Evolutionary conservation across 1,284 basidiomycete genomes (phyloP).

Genomic region (Inonotus hispidus): DNA sequence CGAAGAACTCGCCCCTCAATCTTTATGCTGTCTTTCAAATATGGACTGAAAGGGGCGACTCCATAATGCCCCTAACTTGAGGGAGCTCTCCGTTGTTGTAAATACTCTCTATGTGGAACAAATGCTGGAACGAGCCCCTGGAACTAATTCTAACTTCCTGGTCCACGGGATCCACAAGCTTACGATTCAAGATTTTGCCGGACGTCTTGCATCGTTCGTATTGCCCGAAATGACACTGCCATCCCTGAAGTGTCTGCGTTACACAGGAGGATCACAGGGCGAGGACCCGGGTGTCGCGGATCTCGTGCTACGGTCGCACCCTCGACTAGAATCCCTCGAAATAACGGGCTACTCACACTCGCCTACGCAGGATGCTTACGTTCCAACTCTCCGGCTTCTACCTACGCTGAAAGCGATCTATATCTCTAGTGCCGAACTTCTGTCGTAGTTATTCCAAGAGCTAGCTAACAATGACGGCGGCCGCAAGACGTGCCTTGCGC

Average conservation of each 20-base stretch:
- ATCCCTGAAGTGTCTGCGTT: not conserved
- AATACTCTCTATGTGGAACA: not conserved
- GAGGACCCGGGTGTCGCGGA: not conserved
- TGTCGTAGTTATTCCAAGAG: no score
- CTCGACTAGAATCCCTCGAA: not conserved
- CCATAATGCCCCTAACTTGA: not conserved
- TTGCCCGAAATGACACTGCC: not conserved
- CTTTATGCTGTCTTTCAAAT: not conserved
- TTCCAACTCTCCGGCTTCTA: not conserved
- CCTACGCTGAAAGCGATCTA: not conserved
- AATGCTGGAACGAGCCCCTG: no score
- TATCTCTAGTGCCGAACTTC: no score
- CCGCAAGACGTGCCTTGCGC: no score
- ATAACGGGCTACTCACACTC: not conserved
- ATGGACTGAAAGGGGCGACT: not conserved
- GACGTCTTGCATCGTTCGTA: no score
- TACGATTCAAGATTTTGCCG: no score
- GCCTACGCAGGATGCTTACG: not conserved
- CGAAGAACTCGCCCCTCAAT: not conserved
- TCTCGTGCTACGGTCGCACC: not conserved
- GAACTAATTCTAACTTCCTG: no score
- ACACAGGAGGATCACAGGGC: not conserved
- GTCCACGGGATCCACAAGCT: no score
- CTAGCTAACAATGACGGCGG: no score
- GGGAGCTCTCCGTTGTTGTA: not conserved